Percentiles rank a stretch among this genome's conserved stretches.
These are phyloP conservation scores for Chytriomyces sp. DNA, from an alignment of 192 early-diverging fungal species.

Conservation along the genomic window DNA sequence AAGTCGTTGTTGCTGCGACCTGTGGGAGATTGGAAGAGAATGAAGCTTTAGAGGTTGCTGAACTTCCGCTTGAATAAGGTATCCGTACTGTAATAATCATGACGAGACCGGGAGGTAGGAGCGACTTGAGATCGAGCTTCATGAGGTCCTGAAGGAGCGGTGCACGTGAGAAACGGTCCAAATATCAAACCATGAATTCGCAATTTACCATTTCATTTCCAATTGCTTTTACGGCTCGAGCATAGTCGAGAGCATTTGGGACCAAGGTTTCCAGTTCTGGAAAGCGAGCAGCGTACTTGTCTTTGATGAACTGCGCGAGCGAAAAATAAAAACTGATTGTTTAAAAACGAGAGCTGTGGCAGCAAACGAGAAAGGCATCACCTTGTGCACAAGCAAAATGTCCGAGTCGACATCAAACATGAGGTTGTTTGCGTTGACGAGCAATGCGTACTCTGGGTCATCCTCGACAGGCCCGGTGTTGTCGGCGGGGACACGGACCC, in stretches of 20 bases:
- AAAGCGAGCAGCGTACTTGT: slow-evolving; percentile 87
- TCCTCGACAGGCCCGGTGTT: slow-evolving; percentile 74
- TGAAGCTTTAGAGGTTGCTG: neutral
- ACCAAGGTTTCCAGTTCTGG: slow-evolving; percentile 94
- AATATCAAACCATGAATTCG: neutral
- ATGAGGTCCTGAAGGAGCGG: slow-evolving; percentile 67
- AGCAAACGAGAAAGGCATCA: slow-evolving; percentile 36
- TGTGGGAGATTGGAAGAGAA: neutral
- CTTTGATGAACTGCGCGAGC: slow-evolving; percentile 73
- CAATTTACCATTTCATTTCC: slow-evolving; percentile 62
- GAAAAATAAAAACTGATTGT: neutral
- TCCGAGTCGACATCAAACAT: slow-evolving; percentile 88
- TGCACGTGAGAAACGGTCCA: slow-evolving; percentile 6
- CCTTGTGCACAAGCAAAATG: slow-evolving; percentile 86
- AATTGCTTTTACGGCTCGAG: slow-evolving; percentile 78
- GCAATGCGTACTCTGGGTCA: slow-evolving; percentile 86
- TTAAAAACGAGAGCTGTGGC: neutral
- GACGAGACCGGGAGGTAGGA: slow-evolving; percentile 77
- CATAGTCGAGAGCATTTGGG: slow-evolving; percentile 85
- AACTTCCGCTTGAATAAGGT: neutral
- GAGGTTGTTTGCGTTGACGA: slow-evolving; percentile 85
- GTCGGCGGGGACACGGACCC: slow-evolving; percentile 37
- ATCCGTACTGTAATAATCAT: slow-evolving; percentile 81
- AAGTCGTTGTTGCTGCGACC: slow-evolving; percentile 84
- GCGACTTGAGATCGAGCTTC: slow-evolving; percentile 75